Conservation (phyloP, 768 basidiomycete species). For the Rhodotorula babjevae region DNA sequence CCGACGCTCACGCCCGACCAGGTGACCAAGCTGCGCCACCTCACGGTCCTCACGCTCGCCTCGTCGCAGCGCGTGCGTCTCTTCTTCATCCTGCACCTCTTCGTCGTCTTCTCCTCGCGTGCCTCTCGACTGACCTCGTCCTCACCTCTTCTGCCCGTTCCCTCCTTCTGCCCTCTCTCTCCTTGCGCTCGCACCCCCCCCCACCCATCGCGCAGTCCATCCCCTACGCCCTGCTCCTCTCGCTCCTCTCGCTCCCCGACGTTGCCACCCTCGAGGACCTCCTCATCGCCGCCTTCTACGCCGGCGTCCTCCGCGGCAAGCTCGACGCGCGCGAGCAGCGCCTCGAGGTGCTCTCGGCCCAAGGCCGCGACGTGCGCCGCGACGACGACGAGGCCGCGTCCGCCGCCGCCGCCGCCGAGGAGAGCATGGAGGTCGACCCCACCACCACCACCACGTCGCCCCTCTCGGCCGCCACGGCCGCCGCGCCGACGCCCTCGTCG, state of each 20-base stretch:
- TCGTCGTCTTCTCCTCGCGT: too few species aligned
- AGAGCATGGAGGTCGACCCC: conserved; percentile 57
- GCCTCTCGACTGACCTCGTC: too few species aligned
- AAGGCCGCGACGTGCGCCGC: conserved; percentile 81
- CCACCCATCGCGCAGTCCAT: conserved; percentile 58
- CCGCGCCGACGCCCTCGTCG: not conserved
- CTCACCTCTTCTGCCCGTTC: not conserved
- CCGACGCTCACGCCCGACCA: conserved; percentile 66
- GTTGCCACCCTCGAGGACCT: conserved; percentile 91
- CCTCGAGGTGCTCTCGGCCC: conserved; percentile 84
- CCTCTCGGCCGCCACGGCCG: conserved; percentile 60
- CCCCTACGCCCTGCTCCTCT: conserved; percentile 68
- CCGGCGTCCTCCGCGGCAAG: conserved; percentile 79
- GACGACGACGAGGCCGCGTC: too few species aligned
- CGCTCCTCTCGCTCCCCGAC: conserved; percentile 66
- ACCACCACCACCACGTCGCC: conserved; percentile 47
- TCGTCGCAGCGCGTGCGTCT: conserved; percentile 55
- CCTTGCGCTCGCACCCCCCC: not conserved
- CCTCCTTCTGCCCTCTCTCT: conserved; percentile 3
- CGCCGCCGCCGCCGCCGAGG: conserved; percentile 58
- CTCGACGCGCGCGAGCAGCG: conserved; percentile 88
- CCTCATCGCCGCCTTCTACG: conserved; percentile 94
- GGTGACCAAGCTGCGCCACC: conserved; percentile 80
- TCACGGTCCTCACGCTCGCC: conserved; percentile 82
- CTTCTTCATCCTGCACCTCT: too few species aligned